Percentiles rank a stretch among this genome's conserved stretches.
phyloP scores from a whole-genome alignment of 75 land plant genomes.

The Adiantum capillusveneris region DNA sequence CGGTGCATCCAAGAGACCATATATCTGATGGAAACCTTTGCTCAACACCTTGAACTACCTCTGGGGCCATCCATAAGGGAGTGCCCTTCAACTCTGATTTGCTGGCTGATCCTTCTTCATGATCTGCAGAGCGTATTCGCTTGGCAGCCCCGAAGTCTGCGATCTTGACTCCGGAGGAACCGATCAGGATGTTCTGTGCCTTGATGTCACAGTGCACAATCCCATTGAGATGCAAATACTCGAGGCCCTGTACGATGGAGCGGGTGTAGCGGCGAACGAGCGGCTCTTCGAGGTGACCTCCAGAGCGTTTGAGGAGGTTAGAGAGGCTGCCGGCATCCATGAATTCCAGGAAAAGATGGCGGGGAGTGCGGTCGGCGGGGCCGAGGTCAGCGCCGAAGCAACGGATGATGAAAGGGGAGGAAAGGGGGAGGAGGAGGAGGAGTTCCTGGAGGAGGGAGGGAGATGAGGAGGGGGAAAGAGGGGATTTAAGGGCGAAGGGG shows the following conservation, averaged over 20 bases:
- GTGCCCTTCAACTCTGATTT: too few species aligned
- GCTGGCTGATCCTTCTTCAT: too few species aligned
- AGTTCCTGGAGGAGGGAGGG: conserved; percentile 46
- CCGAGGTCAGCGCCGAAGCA: conserved; percentile 44
- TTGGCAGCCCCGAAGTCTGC: conserved; percentile 59
- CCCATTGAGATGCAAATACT: too few species aligned
- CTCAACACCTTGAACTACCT: too few species aligned
- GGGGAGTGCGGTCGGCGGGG: conserved; percentile 17
- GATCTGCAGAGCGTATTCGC: neutral
- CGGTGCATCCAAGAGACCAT: conserved; percentile 74
- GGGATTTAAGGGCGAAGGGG: too few species aligned
- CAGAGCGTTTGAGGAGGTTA: conserved; percentile 17
- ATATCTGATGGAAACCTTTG: conserved; percentile 41
- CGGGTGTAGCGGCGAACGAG: conserved; percentile 18
- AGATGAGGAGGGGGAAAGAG: conserved; percentile 14
- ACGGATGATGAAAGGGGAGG: conserved; percentile 35
- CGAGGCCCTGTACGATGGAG: too few species aligned
- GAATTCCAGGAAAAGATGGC: too few species aligned
- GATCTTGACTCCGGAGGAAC: too few species aligned
- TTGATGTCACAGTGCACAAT: too few species aligned
- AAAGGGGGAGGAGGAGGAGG: conserved; percentile 30
- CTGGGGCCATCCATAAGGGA: too few species aligned
- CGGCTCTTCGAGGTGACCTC: conserved; percentile 23
- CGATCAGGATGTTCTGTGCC: too few species aligned
- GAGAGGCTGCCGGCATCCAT: conserved; percentile 40